These are phyloP conservation scores for Trichoderma brevicompactum DNA, from an alignment of 2,329 filamentous ascomycete species.

Conservation along the genomic window DNA sequence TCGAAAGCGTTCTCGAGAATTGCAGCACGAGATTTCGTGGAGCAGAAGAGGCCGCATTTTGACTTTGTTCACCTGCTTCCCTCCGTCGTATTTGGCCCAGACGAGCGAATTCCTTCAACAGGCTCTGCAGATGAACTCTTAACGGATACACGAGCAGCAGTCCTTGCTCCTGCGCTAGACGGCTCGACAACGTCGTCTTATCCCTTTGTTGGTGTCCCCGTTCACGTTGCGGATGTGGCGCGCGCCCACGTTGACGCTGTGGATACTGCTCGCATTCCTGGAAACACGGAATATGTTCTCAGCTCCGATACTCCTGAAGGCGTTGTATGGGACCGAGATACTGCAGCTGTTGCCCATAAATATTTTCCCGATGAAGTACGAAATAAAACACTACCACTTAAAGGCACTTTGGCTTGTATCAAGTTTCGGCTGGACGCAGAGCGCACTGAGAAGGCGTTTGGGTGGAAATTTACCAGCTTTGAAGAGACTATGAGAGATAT, in stretches of 20 bases:
- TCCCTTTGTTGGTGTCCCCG: slow-evolving; percentile 30
- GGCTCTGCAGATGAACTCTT: slow-evolving; percentile 16
- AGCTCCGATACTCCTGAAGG: slow-evolving; percentile 29
- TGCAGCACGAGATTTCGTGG: slow-evolving; percentile 7
- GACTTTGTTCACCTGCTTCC: slow-evolving; percentile 31
- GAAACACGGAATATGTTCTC: slow-evolving; percentile 31
- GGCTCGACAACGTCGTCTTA: slow-evolving; percentile 25
- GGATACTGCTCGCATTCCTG: slow-evolving; percentile 25
- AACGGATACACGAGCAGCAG: slow-evolving; percentile 18
- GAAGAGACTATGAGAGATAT: slow-evolving; percentile 29
- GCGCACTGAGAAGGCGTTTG: slow-evolving; percentile 21
- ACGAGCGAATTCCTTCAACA: slow-evolving; percentile 20
- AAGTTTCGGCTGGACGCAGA: slow-evolving; percentile 26
- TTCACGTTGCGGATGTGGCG: slow-evolving; percentile 31
- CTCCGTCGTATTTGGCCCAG: slow-evolving; percentile 29
- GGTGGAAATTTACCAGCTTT: slow-evolving; percentile 30
- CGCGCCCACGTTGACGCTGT: slow-evolving; percentile 31
- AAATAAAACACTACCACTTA: slow-evolving; percentile 12
- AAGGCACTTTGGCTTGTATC: slow-evolving; percentile 23
- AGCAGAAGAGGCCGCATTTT: slow-evolving; percentile 24
- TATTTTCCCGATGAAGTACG: slow-evolving; percentile 27
- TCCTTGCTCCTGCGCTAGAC: slow-evolving; percentile 27
- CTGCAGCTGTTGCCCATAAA: slow-evolving; percentile 6
- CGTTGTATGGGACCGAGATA: slow-evolving; percentile 28
- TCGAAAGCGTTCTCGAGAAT: slow-evolving; percentile 29